Conservation (phyloP, 2,329 filamentous ascomycete species). For the Pseudogymnoascus sp. region DNA sequence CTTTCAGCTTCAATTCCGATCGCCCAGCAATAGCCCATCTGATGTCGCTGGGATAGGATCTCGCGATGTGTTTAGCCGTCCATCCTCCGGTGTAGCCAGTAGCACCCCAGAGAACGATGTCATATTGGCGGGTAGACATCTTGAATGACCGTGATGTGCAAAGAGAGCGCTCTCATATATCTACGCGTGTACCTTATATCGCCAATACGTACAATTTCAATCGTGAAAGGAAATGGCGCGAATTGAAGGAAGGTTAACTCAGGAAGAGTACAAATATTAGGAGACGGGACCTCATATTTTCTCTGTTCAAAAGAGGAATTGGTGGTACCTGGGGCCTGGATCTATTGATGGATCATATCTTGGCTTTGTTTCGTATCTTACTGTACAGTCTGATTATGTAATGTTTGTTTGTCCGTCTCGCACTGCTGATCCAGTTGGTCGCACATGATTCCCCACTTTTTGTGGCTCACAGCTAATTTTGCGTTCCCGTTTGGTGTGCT, state of each 20-base stretch:
- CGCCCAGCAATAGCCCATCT: conserved; percentile 86
- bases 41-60: conserved; percentile 62
- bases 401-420: background rate
- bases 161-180: background rate
- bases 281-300: background rate
- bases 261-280: background rate
- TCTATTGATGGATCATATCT: conserved; percentile 1
- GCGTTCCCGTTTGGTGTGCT: background rate
- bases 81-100: conserved; percentile 78
- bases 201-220: conserved; percentile 7
- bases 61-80: conserved; percentile 66
- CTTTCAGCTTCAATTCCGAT: conserved; percentile 65
- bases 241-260: background rate
- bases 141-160: background rate
- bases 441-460: background rate
- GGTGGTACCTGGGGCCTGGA: background rate
- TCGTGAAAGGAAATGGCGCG: conserved; percentile 1
- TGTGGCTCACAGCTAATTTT: background rate
- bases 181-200: background rate
- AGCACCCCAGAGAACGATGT: conserved; percentile 58
- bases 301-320: background rate
- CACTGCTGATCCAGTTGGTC: background rate
- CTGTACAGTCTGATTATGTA: background rate
- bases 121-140: conserved; percentile 39
- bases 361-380: background rate